Conservation (phyloP, 352 stramenopile genomes). For the Phytopythium oedochilum region DNA sequence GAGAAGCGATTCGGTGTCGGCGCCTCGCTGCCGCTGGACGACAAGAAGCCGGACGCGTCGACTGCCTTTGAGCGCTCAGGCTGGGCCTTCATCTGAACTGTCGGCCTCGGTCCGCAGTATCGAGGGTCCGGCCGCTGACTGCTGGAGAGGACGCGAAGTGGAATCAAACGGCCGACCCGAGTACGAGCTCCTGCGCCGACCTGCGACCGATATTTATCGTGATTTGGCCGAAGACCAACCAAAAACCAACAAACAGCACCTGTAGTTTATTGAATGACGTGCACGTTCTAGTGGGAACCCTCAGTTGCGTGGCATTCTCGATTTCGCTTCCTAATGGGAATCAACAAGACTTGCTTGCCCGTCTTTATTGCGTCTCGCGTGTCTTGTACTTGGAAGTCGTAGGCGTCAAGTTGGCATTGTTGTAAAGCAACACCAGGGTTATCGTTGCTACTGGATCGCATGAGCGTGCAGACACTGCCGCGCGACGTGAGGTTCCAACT, state of each 20-base stretch:
- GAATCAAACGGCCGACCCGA: neutral
- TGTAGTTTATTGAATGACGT: constrained; percentile 7
- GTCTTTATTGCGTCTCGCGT: neutral
- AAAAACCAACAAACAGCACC: neutral
- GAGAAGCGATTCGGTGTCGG: constrained; percentile 36
- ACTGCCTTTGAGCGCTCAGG: constrained; percentile 76
- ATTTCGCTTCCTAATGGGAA: neutral
- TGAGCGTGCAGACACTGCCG: too few species aligned
- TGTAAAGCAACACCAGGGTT: too few species aligned
- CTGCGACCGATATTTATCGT: constrained; percentile 4
- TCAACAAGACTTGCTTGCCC: constrained; percentile 7
- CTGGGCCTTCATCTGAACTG: constrained; percentile 68
- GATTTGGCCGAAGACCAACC: neutral
- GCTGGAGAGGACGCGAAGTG: neutral
- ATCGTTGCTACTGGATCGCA: too few species aligned
- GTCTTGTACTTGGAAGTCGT: neutral
- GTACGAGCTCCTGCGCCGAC: too few species aligned
- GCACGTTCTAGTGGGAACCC: constrained; percentile 3
- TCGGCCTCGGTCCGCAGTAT: neutral
- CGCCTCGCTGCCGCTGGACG: constrained; percentile 22
- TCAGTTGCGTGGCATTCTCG: constrained; percentile 1
- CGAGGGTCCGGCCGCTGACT: neutral
- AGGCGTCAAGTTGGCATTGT: too few species aligned
- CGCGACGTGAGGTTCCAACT: too few species aligned
- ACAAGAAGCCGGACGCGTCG: constrained; percentile 45